phyloP scores from a whole-genome alignment of 495 filamentous ascomycete species.

The Penicillium diatomitis region DNA sequence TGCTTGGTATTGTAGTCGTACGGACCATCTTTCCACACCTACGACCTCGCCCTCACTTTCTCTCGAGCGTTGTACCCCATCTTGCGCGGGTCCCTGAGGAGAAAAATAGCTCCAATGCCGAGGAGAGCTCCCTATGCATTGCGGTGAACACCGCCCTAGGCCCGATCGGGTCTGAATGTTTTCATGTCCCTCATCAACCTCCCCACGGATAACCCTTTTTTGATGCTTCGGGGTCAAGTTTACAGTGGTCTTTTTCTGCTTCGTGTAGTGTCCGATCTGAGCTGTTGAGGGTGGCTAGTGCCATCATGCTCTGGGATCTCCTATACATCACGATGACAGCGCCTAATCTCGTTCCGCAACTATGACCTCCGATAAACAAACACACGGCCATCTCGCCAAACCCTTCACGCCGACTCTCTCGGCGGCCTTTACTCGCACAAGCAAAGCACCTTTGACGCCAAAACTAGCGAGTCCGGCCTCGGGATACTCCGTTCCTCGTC shows the following conservation, averaged over 20 bases:
- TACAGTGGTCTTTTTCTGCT: conserved; percentile 1
- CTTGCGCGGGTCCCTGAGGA: too few relatives aligned
- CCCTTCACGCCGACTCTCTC: conserved; percentile 43
- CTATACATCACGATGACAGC: conserved; percentile 34
- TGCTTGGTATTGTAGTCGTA: too few relatives aligned
- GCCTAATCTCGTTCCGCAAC: conserved; percentile 25
- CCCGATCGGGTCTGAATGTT: conserved; percentile 17
- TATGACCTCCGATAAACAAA: conserved; percentile 49
- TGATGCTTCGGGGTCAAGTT: conserved; percentile 1
- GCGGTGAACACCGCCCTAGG: conserved; percentile 23
- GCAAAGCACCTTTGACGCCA: conserved; percentile 40
- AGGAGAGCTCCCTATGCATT: conserved; percentile 14
- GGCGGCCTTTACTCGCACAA: conserved; percentile 33
- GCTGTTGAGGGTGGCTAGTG: conserved; percentile 12
- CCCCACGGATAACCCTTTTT: conserved; percentile 7
- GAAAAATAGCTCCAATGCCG: neutral
- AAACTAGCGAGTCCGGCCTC: conserved; percentile 36
- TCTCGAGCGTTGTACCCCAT: too few relatives aligned
- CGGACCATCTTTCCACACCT: too few relatives aligned
- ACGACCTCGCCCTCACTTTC: too few relatives aligned
- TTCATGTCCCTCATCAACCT: conserved; percentile 9
- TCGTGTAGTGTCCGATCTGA: neutral
- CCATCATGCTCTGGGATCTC: conserved; percentile 31
- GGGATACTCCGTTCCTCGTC: conserved; percentile 23
- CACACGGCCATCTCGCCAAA: conserved; percentile 36